Base-by-base conservation (phyloP, 345 rosid genomes). In the Firmiana major region DNA sequence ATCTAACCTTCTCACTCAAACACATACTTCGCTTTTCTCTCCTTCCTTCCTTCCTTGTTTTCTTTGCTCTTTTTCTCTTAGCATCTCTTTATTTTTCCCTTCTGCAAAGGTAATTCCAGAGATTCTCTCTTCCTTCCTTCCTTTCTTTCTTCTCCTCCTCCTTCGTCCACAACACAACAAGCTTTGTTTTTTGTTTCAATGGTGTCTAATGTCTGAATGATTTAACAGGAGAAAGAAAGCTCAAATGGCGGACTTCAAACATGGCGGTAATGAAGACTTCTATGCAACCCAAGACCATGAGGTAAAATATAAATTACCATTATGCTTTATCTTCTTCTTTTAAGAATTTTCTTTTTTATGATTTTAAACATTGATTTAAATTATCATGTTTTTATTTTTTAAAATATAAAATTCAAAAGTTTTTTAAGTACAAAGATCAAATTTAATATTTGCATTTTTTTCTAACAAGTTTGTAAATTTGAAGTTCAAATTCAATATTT, bases 241-340 rank as follows among this genome's bases (percentile, higher is more conserved):
- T 31, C 34, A 31, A 63, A 89, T 89, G 91, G 88, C 88, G 16
- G 91, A 84, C 66, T 85, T 65, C 87, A 86, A 78, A 78, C 69
- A 86, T 79, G 87, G 77, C 34, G 34, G 34, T 1, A 31, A 31
- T 55, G 84, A 84, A 17, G 87, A 85, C 57, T 73, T 71, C 15
- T 75, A 75, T 17, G 75, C 71, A 77, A 82, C 91, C 71, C 87
- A 81, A 60, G 78, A 83, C 28, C 73, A 79, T 38, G 85, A 87
- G 89, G 90, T 89, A 5, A 31, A 3, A 31, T 31, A 1, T 31
- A 31, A 31, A 31, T 31, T 31, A 31, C 34, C 34, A 31, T 31
- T 31, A 31, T 31, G 34, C 34, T 31, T 31, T 31, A 1, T 31
- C 34, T 31, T 31, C 34, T 31, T 31, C 34, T 31, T 31, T 31